Conservation (phyloP, 169 alveolate genomes). For the Haemoproteus tartakovskyi region DNA sequence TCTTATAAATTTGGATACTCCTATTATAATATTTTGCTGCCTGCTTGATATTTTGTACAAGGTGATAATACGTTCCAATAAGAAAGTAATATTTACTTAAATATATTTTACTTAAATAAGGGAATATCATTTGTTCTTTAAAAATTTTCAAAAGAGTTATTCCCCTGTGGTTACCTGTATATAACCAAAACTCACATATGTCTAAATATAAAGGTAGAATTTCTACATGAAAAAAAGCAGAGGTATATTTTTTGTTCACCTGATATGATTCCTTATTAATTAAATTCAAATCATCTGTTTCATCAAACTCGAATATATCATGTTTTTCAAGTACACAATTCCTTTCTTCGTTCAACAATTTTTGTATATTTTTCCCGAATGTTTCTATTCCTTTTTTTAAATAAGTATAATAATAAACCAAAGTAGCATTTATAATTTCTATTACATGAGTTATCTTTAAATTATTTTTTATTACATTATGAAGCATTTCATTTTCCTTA, state of each 20-base stretch:
- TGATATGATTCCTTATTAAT: constrained; percentile 1
- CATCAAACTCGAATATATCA: constrained; percentile 48
- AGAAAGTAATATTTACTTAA: constrained; percentile 39
- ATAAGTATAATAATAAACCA: constrained; percentile 19
- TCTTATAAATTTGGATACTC: constrained; percentile 20
- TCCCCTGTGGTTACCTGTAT: constrained; percentile 11
- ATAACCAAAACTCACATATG: constrained; percentile 58
- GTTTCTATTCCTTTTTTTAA: not conserved
- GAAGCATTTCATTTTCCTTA: too few relatives aligned
- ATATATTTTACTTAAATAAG: constrained; percentile 20
- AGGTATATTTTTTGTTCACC: not conserved
- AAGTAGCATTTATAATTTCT: constrained; percentile 33
- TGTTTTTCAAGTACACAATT: constrained; percentile 4
- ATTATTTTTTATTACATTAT: too few relatives aligned
- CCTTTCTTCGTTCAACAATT: not conserved
- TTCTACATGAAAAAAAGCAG: constrained; percentile 5
- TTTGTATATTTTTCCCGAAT: not conserved
- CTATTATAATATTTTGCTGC: constrained; percentile 31
- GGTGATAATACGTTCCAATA: constrained; percentile 51
- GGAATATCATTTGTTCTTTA: constrained; percentile 36
- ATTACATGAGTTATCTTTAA: constrained; percentile 6
- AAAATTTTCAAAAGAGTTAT: constrained; percentile 25
- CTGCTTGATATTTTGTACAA: constrained; percentile 20
- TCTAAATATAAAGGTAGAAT: constrained; percentile 43
- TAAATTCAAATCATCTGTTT: constrained; percentile 21